A percentile compares a stretch with the other conserved stretches of the same genome.
phyloP scores from a whole-genome alignment of 345 rosid species.

The Citrus medica region DNA sequence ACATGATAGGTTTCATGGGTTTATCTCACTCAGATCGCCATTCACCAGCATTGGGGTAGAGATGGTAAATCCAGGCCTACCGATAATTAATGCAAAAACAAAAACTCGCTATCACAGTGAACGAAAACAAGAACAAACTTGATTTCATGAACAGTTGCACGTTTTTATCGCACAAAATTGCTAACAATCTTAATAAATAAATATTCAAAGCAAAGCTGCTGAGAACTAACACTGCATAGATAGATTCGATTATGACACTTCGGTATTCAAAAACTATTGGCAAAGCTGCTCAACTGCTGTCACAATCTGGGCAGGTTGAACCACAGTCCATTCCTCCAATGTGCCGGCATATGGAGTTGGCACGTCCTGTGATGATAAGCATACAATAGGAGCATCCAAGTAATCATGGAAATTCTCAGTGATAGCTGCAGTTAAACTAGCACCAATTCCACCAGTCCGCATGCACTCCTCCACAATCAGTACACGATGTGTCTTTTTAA shows the following conservation, averaged over 20 bases:
- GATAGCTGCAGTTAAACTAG: constrained; percentile 88
- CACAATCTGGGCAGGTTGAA: constrained; percentile 93
- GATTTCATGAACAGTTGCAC: neutral
- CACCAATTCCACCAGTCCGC: constrained; percentile 97
- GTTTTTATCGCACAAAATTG: constrained; percentile 21
- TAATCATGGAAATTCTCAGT: constrained; percentile 87
- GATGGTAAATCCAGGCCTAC: constrained; percentile 1
- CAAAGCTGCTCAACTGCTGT: constrained; percentile 93
- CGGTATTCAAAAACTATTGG: constrained; percentile 36
- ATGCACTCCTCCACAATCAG: constrained; percentile 96
- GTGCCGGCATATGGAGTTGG: constrained; percentile 93
- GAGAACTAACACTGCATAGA: neutral
- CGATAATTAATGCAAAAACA: neutral
- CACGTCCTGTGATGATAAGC: constrained; percentile 95
- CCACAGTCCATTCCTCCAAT: constrained; percentile 87
- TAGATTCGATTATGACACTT: neutral
- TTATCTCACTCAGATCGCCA: neutral
- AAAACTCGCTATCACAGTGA: neutral
- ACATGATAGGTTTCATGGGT: neutral
- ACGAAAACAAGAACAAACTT: constrained; percentile 8
- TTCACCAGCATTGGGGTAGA: neutral
- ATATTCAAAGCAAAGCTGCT: constrained; percentile 1
- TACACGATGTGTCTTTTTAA: constrained; percentile 89
- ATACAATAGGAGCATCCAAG: constrained; percentile 87
- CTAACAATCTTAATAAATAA: constrained; percentile 6